Conservation (phyloP, 148 eudicot species). For the Chenopodium album region DNA sequence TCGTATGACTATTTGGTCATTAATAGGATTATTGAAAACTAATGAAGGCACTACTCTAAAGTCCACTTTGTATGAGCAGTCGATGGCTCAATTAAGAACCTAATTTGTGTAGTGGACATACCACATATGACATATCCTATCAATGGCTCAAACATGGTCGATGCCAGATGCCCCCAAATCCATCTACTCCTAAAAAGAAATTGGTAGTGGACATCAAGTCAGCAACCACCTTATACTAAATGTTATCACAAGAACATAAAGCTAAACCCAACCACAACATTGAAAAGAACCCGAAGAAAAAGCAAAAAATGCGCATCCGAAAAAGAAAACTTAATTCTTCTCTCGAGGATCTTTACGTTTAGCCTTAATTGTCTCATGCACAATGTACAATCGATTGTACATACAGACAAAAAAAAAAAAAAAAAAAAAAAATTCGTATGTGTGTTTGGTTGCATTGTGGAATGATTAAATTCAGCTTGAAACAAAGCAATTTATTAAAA, state of each 20-base stretch:
- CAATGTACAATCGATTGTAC: too few species aligned
- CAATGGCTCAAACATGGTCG: not conserved
- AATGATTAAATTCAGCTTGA: not conserved
- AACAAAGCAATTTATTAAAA: not conserved
- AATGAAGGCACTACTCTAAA: too few species aligned
- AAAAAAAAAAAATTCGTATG: too few species aligned
- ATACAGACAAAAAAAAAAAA: too few species aligned
- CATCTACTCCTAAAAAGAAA: not conserved
- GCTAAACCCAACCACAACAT: not conserved
- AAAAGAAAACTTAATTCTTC: not conserved
- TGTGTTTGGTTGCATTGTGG: too few species aligned
- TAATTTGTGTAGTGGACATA: not conserved
- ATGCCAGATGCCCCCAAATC: not conserved
- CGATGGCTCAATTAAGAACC: not conserved
- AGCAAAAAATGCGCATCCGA: not conserved
- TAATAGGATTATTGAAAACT: too few species aligned
- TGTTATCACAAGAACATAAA: not conserved
- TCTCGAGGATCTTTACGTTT: too few species aligned
- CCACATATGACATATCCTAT: not conserved
- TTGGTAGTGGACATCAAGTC: not conserved
- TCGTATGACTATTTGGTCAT: too few species aligned
- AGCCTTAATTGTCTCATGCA: too few species aligned
- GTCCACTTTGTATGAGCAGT: too few species aligned
- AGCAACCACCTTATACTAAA: conserved; percentile 11
- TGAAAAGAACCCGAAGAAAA: not conserved